Percentiles rank a stretch among this genome's conserved stretches.
phyloP scores from a whole-genome alignment of 2,329 filamentous ascomycete species.

The Colletotrichum sp. region DNA sequence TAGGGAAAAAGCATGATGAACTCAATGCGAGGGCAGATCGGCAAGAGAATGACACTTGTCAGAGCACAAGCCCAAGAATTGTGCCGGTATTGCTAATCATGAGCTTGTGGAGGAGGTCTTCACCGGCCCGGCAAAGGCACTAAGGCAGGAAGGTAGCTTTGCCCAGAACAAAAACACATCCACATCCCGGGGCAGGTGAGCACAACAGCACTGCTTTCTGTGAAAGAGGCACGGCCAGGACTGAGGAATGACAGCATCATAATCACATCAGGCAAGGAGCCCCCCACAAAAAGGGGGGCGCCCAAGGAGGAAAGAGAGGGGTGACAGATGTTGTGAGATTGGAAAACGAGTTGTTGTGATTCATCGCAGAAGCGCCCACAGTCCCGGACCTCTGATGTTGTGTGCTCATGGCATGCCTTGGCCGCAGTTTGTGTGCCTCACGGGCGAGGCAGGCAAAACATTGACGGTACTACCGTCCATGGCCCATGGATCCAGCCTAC shows the following conservation, averaged over 20 bases:
- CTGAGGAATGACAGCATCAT: background rate
- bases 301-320: background rate
- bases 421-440: constrained; percentile 11
- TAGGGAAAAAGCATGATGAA: background rate
- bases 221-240: background rate
- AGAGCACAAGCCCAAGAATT: background rate
- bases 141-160: background rate
- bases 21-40: background rate
- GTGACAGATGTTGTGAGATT: background rate
- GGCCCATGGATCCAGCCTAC: background rate
- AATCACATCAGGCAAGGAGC: background rate
- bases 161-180: constrained; percentile 2
- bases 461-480: background rate
- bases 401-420: constrained; percentile 3
- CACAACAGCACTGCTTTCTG: background rate
- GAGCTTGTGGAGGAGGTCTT: constrained; percentile 1
- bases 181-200: background rate
- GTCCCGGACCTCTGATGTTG: constrained; percentile 3
- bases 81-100: background rate
- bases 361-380: background rate
- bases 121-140: background rate
- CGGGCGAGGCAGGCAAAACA: background rate
- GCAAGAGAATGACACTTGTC: background rate
- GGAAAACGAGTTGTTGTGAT: background rate
- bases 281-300: background rate